phyloP scores from a whole-genome alignment of 805 yeast species.

The Ogataea naganishii region DNA sequence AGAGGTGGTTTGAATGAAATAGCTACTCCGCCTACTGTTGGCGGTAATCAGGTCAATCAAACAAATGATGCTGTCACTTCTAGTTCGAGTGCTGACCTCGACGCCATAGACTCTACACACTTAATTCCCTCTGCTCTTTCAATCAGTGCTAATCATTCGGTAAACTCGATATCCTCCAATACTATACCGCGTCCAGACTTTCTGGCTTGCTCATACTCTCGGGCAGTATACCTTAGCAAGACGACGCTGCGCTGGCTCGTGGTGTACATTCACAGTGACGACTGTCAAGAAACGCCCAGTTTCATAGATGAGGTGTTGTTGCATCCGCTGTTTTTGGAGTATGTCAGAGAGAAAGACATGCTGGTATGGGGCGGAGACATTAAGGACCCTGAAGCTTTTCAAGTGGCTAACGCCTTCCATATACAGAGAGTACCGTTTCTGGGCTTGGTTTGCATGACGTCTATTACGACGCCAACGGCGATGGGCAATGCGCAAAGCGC shows the following conservation, averaged over 20 bases:
- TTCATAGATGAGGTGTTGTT: constrained; percentile 50
- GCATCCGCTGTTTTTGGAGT: constrained; percentile 37
- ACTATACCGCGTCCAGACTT: constrained; percentile 33
- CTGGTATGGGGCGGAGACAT: constrained; percentile 86
- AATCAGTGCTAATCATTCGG: too few relatives aligned
- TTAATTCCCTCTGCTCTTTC: too few relatives aligned
- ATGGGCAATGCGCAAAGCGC: constrained; percentile 43
- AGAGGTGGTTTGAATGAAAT: too few relatives aligned
- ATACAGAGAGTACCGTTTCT: constrained; percentile 75
- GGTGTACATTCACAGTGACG: constrained; percentile 64
- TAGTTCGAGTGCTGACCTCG: too few relatives aligned
- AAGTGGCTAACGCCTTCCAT: constrained; percentile 66
- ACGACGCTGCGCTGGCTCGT: constrained; percentile 63
- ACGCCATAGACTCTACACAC: too few relatives aligned
- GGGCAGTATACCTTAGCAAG: constrained; percentile 65
- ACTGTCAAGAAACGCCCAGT: constrained; percentile 50
- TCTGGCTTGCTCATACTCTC: constrained; percentile 70
- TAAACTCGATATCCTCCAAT: too few relatives aligned
- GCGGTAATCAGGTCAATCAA: too few relatives aligned
- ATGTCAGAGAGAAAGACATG: constrained; percentile 40
- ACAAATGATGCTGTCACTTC: too few relatives aligned
- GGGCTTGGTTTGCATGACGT: constrained; percentile 66
- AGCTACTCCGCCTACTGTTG: too few relatives aligned
- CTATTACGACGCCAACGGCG: constrained; percentile 43
- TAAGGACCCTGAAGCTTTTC: constrained; percentile 74